Base-by-base conservation (phyloP, 768 basidiomycete genomes). In the Botryobasidium botryosum region DNA sequence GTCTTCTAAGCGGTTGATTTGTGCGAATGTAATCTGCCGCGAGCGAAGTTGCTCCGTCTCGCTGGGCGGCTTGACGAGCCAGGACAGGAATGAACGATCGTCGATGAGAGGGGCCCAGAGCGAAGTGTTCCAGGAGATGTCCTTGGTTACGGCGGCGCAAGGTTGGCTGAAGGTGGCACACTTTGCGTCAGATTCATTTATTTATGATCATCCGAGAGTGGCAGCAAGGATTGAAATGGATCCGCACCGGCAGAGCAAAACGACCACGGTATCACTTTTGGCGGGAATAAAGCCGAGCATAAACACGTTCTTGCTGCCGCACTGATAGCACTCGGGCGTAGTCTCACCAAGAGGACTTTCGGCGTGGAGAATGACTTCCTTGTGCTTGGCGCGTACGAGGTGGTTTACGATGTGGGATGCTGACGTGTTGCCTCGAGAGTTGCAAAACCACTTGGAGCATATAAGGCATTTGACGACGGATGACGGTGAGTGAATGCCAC, bases 281-380 rank as follows among this genome's bases (percentile, higher is more conserved):
- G 94, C 94, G 2, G 94, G 94, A 55, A 99, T 99, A 56, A 99
- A 99, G 3, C 94, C 94, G 15, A 99, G 74, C 84, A 96, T 90
- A 58, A 99, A 99, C 10, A 97, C 94, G 57, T 99, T 99, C 65
- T 94, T 96, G 67, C 85, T 91, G 13, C 94, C 94, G 57, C 94
- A 99, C 56, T 90, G 91, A 68, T 99, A 99, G 61, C 94, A 99
- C 64, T 99, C 94, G 0, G 94, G 94, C 0, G 86, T 84, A 1
- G 94, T 97, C 63, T 97, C 94, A 2, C 94, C 94, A 3, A 99
- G 69, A 2, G 92, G 87, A 47, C 83, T 82, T 55, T 97, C 92
- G 41, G 84, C 81, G 57, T 99, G 94, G 25, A 99, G 65, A 49
- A 92, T 85, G 50, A 99, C 92, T 58, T 99, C 94, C 65, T 96